Base-by-base conservation (phyloP, 345 rosid species). In the Clarkia xantiana region DNA sequence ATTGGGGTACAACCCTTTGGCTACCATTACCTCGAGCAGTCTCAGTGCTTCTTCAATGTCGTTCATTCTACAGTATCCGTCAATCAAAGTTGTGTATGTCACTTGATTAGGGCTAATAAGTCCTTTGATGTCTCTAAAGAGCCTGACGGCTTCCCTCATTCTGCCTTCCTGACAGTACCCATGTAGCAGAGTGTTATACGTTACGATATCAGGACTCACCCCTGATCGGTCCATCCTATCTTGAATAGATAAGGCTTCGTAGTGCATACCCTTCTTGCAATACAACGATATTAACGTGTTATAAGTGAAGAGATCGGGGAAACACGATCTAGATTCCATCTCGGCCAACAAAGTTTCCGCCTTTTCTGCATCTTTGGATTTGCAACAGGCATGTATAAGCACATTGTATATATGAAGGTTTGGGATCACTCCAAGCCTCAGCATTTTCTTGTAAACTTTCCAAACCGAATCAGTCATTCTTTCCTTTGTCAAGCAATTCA, bases 121-220 rank as follows among this genome's bases (percentile, higher is more conserved):
- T 1, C 69, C 76, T 67, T 73, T 83, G 11, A 79, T 83, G 59
- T 90, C 96, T 47, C 72, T 78, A 55, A 83, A 81, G 29, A 83
- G 65, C 73, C 80, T 71, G 1, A 71, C 47, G 13, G 94, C 97
- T 50, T 90, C 97, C 40, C 88, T 78, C 94, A 86, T 81, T 71
- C 97, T 81, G 59, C 96, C 96, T 71, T 90, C 91, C 75, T 80
- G 81, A 67, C 82, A 59, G 55, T 68, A 79, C 13, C 86, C 94
- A 52, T 81, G 54, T 58, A 90, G 71, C 51, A 90, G 88, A 0
- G 96, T n/a, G n/a, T n/a, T n/a, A n/a, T n/a, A n/a, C n/a, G n/a
- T n/a, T n/a, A n/a, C n/a, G 38, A 86, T 79, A 67, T 83, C 95
- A 53, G 84, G 97, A 70, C 18, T 62, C 38, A 90, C 48, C 23